A percentile compares a stretch with the other conserved stretches of the same genome.
Evolutionary conservation across 202 grass and related monocot species (phyloP).

Genomic region (Setaria italica): DNA sequence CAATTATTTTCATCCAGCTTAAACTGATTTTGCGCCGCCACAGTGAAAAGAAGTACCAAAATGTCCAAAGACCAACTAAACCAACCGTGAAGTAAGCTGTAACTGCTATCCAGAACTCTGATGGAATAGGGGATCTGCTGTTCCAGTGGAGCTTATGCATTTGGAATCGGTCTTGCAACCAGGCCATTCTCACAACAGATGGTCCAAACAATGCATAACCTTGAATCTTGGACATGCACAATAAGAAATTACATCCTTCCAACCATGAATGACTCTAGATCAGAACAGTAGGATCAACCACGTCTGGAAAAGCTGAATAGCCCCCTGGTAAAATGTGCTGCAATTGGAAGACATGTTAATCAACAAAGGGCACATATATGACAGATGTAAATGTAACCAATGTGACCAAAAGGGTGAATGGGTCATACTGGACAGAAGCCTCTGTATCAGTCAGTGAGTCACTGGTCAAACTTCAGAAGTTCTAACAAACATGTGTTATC

Average conservation of each 20-base stretch:
- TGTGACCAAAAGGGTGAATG: neutral
- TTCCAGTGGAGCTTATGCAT: conserved; percentile 24
- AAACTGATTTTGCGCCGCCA: conserved; percentile 68
- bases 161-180: conserved; percentile 49
- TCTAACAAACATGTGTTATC: neutral
- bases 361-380: neutral
- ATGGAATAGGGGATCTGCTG: conserved; percentile 37
- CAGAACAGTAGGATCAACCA: conserved; percentile 9
- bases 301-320: conserved; percentile 11
- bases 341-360: conserved; percentile 28
- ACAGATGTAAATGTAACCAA: neutral
- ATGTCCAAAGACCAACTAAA: conserved; percentile 47
- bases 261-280: conserved; percentile 5
- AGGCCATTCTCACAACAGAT: conserved; percentile 19
- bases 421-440: neutral
- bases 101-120: conserved; percentile 57
- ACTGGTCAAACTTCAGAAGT: neutral
- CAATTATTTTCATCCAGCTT: conserved; percentile 76
- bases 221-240: neutral
- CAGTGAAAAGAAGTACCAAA: conserved; percentile 55
- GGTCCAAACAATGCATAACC: neutral
- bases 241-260: conserved; percentile 36
- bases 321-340: conserved; percentile 19
- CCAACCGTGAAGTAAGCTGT: conserved; percentile 44
- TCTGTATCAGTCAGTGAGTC: neutral